A percentile compares a stretch with the other conserved stretches of the same genome.
These are phyloP conservation scores for Trametes coccinea DNA, from an alignment of 768 basidiomycete genomes.

Conservation along the genomic window DNA sequence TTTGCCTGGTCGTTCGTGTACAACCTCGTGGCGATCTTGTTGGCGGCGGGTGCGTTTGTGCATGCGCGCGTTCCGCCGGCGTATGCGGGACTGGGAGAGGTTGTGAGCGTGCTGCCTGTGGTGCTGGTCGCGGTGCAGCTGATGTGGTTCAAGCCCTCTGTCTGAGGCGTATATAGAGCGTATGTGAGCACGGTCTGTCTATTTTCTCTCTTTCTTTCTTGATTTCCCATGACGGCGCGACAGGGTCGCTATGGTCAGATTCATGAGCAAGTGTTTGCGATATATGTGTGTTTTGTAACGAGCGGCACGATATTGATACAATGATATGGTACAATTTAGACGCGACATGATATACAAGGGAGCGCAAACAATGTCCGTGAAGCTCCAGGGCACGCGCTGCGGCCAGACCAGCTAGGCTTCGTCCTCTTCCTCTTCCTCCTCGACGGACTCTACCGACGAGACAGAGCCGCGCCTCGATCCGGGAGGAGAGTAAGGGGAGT, in stretches of 20 bases:
- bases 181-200: background rate
- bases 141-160: conserved; percentile 29
- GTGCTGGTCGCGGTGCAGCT: conserved; percentile 37
- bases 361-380: background rate
- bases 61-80: conserved; percentile 39
- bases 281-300: background rate
- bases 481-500: background rate
- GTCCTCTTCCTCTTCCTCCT: background rate
- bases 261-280: too few relatives aligned
- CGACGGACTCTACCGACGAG: background rate
- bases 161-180: background rate
- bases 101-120: conserved; percentile 45
- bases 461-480: background rate
- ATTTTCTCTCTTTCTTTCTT: too few relatives aligned
- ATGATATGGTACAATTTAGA: background rate
- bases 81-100: conserved; percentile 46
- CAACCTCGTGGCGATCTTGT: conserved; percentile 47
- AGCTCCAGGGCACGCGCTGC: background rate
- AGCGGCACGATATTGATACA: background rate
- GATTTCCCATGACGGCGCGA: too few relatives aligned
- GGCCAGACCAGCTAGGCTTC: background rate
- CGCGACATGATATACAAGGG: background rate
- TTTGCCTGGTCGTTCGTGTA: conserved; percentile 44
- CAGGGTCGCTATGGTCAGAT: too few relatives aligned
- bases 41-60: conserved; percentile 52